Evolutionary conservation across 2,329 filamentous ascomycete species (phyloP), one percentile per base, ranked within the genome.

Genomic region (Lecanicillium sp.): DNA sequence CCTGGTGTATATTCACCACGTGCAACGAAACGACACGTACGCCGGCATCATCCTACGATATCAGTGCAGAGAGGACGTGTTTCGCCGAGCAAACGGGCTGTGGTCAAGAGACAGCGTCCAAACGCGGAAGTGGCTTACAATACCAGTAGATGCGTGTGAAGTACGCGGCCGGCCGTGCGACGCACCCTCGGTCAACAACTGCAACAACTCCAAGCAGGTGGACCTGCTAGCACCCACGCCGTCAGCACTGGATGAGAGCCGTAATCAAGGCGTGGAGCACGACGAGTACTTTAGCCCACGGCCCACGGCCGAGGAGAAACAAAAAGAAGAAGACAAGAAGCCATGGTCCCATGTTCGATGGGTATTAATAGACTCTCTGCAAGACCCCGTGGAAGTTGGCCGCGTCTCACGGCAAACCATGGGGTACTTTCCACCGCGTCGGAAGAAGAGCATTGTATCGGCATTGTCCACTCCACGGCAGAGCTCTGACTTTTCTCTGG

Each of bases 91-190:
- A 29, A 98, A 98, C 57, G 79, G 92, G 10, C 79, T 98, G 53
- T 98, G 92, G 92, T 87, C 88, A 6, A 87, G 88, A 46, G 92
- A 97, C 56, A 87, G 79, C 46, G 83, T 97, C 27, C 90, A 96
- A 57, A 78, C 81, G 34, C 80, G 89, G 43, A 86, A 86, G 52
- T 81, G 78, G 46, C 72, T 98, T 13, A 73, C 89, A 8, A 66
- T 98, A 37, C 92, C 92, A 0, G 87, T 97, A 4, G 89, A 95
- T 58, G 84, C 87, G 29, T 97, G 90, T 58, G 81, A 84, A 30
- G 71, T 89, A 30, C 92, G 88, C 54, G 88, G 90, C 20, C 74
- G 79, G 36, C 74, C 74, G 13, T 80, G 77, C 52, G 70, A 76
- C n/a, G 59, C 70, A 3, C 76, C 77, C 4, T 60, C 63, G 14